Conservation (phyloP, 2,329 filamentous ascomycete genomes). For the Fusarium pseudograminearum region DNA sequence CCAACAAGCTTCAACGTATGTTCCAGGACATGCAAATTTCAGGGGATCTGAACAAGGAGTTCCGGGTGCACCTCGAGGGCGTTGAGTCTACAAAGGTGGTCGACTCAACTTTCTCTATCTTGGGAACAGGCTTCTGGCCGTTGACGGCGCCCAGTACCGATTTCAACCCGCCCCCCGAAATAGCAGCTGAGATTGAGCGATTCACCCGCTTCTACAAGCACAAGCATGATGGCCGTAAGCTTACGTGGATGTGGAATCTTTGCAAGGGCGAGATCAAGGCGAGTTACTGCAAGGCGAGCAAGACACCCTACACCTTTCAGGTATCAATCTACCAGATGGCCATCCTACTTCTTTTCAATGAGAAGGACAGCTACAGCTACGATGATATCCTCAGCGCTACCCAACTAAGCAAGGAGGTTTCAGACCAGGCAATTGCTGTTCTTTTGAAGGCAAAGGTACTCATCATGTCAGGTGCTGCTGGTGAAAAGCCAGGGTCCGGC, state of each 20-base stretch:
- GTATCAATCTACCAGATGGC: slow-evolving; percentile 99
- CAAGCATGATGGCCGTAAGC: slow-evolving; percentile 95
- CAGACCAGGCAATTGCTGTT: slow-evolving; percentile 88
- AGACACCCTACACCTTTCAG: slow-evolving; percentile 95
- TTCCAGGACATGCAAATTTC: slow-evolving; percentile 99
- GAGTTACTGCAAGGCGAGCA: slow-evolving; percentile 88
- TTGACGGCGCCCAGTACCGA: slow-evolving; percentile 86
- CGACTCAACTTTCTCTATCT: slow-evolving; percentile 90
- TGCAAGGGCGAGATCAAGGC: slow-evolving; percentile 98
- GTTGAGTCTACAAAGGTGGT: slow-evolving; percentile 72
- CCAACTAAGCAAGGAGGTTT: slow-evolving; percentile 80
- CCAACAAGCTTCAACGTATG: slow-evolving; percentile 99
- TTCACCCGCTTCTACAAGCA: slow-evolving; percentile 94
- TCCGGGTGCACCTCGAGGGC: slow-evolving; percentile 78
- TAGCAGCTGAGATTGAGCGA: slow-evolving; percentile 87
- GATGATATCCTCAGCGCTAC: slow-evolving; percentile 89
- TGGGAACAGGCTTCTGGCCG: slow-evolving; percentile 98
- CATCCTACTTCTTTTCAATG: slow-evolving; percentile 93
- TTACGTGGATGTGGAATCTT: slow-evolving; percentile 98
- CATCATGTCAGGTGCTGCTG: slow-evolving; percentile 73
- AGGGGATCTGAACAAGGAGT: slow-evolving; percentile 92
- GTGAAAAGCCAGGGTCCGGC: slow-evolving; percentile 79
- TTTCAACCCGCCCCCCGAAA: slow-evolving; percentile 87
- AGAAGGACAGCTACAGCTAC: slow-evolving; percentile 85
- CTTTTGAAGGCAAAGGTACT: slow-evolving; percentile 95